phyloP scores from a whole-genome alignment of 1,284 basidiomycete species.

The Bjerkandera adusta region DNA sequence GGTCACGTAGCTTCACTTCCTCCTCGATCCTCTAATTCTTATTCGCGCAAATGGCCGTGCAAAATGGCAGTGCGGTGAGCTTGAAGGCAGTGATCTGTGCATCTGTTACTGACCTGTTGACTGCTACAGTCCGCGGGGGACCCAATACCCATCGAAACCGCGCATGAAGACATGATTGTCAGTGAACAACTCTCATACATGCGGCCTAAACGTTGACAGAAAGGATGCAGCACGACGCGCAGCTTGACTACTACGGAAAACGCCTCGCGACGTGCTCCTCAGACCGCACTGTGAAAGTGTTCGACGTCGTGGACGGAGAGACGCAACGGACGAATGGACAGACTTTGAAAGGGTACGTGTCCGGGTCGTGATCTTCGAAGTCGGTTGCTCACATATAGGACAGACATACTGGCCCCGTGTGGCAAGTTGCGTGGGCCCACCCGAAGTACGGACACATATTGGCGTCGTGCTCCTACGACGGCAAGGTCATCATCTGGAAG shows the following conservation, averaged over 20 bases:
- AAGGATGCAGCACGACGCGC: slow-evolving; percentile 84
- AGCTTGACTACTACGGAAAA: slow-evolving; percentile 97
- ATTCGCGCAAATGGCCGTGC: slow-evolving; percentile 1
- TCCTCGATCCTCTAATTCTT: not conserved
- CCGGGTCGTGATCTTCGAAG: not conserved
- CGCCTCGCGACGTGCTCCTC: slow-evolving; percentile 96
- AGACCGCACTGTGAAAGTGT: slow-evolving; percentile 93
- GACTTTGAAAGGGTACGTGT: slow-evolving; percentile 79
- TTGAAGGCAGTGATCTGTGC: not conserved
- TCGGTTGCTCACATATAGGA: not conserved
- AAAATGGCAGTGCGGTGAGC: slow-evolving; percentile 4
- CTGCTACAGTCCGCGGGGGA: slow-evolving; percentile 1
- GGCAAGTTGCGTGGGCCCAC: slow-evolving; percentile 99
- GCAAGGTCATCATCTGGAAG: slow-evolving; percentile 98
- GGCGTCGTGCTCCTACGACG: slow-evolving; percentile 97
- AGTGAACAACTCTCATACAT: slow-evolving; percentile 37
- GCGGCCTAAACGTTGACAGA: slow-evolving; percentile 5
- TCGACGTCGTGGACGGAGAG: slow-evolving; percentile 91
- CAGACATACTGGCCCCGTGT: slow-evolving; percentile 95
- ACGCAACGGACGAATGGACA: slow-evolving; percentile 67
- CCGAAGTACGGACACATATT: slow-evolving; percentile 96
- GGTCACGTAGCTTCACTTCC: too few relatives aligned
- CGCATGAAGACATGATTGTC: slow-evolving; percentile 96
- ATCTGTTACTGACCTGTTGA: not conserved
- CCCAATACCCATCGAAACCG: slow-evolving; percentile 76